These are phyloP conservation scores for Trametes hirsuta DNA, from an alignment of 1,284 basidiomycete species.

Conservation along the genomic window DNA sequence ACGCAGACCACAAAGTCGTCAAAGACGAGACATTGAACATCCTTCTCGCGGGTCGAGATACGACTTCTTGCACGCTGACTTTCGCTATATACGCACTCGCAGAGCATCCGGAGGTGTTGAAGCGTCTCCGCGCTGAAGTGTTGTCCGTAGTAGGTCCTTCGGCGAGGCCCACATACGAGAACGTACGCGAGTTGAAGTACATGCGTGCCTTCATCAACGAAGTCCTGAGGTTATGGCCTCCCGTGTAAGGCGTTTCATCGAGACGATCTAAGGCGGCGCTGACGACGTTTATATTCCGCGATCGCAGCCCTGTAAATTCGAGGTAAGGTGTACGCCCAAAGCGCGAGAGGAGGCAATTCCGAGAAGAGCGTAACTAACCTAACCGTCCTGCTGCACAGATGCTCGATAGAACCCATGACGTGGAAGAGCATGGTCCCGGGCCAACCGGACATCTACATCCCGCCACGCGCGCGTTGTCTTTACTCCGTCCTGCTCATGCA, in stretches of 20 bases:
- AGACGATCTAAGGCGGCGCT: not conserved
- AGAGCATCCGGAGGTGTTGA: conserved; percentile 38
- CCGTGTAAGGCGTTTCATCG: conserved; percentile 43
- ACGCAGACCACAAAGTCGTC: conserved; percentile 33
- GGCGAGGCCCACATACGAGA: conserved; percentile 40
- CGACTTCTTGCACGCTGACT: conserved; percentile 43
- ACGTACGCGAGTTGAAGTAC: conserved; percentile 44
- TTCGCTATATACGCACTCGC: conserved; percentile 43
- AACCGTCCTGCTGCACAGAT: conserved; percentile 19
- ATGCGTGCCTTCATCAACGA: conserved; percentile 50
- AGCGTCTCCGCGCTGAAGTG: conserved; percentile 43
- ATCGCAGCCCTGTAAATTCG: conserved; percentile 11
- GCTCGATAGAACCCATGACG: conserved; percentile 44
- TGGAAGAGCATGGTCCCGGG: conserved; percentile 47
- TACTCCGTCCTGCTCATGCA: conserved; percentile 69
- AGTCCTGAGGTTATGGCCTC: conserved; percentile 61
- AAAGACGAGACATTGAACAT: conserved; percentile 43
- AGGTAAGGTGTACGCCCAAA: not conserved
- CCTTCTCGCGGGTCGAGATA: conserved; percentile 41
- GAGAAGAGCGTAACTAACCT: not conserved
- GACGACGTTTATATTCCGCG: not conserved
- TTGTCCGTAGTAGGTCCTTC: conserved; percentile 36
- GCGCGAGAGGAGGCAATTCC: too few species aligned
- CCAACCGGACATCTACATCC: conserved; percentile 55
- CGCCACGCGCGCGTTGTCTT: conserved; percentile 46